A percentile compares a stretch with the other conserved stretches of the same genome.
Conservation (phyloP, 805 yeast genomes). For the Myxozyma sirexii region DNA sequence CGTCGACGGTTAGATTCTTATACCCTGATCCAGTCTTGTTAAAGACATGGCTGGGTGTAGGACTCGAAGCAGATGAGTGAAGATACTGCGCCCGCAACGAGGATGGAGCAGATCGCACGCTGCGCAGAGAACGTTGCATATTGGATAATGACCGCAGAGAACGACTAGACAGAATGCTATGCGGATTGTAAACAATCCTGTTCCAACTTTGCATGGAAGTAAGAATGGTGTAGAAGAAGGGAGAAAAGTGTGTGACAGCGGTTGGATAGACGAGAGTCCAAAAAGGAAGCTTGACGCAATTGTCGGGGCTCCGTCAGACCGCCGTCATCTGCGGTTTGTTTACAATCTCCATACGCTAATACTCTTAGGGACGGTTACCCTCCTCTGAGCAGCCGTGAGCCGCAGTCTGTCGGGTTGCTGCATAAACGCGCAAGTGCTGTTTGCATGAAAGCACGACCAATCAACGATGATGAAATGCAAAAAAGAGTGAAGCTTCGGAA, state of each 20-base stretch:
- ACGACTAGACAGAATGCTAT: background rate
- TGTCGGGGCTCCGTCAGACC: background rate
- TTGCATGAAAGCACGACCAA: background rate
- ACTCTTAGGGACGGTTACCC: background rate
- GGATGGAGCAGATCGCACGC: constrained; percentile 29
- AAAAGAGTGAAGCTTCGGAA: constrained; percentile 8
- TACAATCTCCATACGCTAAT: background rate
- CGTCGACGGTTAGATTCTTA: constrained; percentile 28
- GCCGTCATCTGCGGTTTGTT: constrained; percentile 6
- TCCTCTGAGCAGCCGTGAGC: background rate
- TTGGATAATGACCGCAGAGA: background rate
- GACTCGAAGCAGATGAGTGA: constrained; percentile 34
- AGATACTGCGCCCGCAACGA: constrained; percentile 31
- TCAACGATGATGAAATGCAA: constrained; percentile 1
- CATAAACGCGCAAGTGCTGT: background rate
- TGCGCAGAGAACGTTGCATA: constrained; percentile 29
- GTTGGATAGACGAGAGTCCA: background rate
- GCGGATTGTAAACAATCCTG: background rate
- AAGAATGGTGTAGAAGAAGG: background rate
- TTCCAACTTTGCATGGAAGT: background rate
- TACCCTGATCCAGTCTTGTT: constrained; percentile 24
- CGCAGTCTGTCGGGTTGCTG: background rate
- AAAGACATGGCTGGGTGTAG: constrained; percentile 32
- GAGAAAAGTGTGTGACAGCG: background rate
- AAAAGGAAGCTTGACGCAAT: too few relatives aligned